Evolutionary conservation across 2,329 filamentous ascomycete species (phyloP), one percentile per base, ranked within the genome.

Genomic region (Colletotrichum sublineola): DNA sequence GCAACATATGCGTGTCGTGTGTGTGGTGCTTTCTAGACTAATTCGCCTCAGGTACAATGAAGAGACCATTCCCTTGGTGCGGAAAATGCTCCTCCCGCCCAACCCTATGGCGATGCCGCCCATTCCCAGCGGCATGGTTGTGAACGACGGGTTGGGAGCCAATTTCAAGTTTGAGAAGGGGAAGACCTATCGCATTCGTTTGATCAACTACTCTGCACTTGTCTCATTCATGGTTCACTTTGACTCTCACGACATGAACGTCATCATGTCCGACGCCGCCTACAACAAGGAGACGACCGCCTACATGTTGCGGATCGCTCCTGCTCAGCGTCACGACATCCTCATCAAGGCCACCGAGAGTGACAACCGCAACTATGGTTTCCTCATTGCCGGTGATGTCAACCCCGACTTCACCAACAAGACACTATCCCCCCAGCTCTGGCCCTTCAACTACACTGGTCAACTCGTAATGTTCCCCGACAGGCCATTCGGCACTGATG

Each of bases 281-380:
- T 85, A 84, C 71, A 77, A 85, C 53, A 75, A 82, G 63, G 77
- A 80, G 64, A 67, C 80, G 29, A 68, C 77, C 40, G 80, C 81
- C 0, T 78, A 82, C 65, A 81, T 83, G 75, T 73, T 87, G 29
- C 83, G 82, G 12, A 69, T 86, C 18, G 75, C 82, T 5, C 78
- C 85, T 6, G 84, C 83, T 1, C 84, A 87, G 77, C 82, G 86
- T 20, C 86, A 84, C 72, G 84, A 86, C 71, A 79, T 86, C n/a
- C 79, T 87, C 20, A 69, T 86, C 67, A 82, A 81, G 57, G 83
- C 82, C 31, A 81, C 82, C 20, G 77, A 82, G 61, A 77, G 77
- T 6, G 80, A 82, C 72, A 75, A 71, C 68, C 76, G 78, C 58
- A 86, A 86, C 75, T 84, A 81, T 71, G 84, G 84, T 1, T 84